Base-by-base conservation (phyloP, 2,329 filamentous ascomycete species). In the Lachnellula hyalina region DNA sequence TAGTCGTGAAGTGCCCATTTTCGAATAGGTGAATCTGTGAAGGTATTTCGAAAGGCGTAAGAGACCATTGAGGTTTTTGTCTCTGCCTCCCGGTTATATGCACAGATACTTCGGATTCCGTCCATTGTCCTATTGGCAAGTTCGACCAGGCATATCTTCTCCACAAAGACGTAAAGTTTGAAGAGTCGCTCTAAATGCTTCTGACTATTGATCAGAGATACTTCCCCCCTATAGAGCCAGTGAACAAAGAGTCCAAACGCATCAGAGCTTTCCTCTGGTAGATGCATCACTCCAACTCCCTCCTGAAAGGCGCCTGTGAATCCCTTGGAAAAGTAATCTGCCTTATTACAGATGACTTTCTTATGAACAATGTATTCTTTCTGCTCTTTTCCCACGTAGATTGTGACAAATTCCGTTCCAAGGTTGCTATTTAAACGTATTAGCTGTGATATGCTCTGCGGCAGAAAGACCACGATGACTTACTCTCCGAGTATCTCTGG, bases 351-450 rank as follows among this genome's bases (percentile, higher is more conserved):
- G 8, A 68, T 44, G 3, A 65, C 41, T 11, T 61, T 53, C 36
- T 62, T 63, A 36, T 66, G 65, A 15, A 66, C 19, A 5, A 51
- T 17, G 38, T 66, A 67, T 17, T 57, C 35, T 21, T 55, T 54
- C 14, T 45, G 28, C 17, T 60, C 51, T 6, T 47, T 44, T 9
- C 65, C 65, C 2, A 65, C 64, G 12, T 49, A 47, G 12, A 67
- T 53, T 3, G 47, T 58, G 4, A 67, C 63, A 1, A 63, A 21
- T 14, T 64, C 51, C 6, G 8, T 23, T 2, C 61, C 57, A 28
- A 63, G 32, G 3, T 14, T n/a, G 9, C 36, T 55, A 21, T 44
- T 23, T 6, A 17, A 17, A 44, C 5, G 17, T 44, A 3, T 44
- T 19, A 44, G 41, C 41, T 12, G 1, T 1, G 38, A 19, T 12